Evolutionary conservation across 192 early-diverging fungal species (phyloP).

Genomic region (Piromyces finnis): DNA sequence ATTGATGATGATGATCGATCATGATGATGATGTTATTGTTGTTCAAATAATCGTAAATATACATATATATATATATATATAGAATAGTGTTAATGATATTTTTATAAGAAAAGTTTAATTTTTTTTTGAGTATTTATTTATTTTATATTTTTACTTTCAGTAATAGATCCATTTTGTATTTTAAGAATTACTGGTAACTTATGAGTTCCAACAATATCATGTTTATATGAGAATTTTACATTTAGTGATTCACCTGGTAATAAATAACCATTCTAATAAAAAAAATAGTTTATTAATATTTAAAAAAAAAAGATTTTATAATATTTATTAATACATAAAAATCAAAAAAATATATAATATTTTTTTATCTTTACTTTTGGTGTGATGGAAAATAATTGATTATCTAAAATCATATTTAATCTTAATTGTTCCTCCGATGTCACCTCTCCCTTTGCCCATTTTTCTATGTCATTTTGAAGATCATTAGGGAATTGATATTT

Average conservation of each 20-base stretch:
- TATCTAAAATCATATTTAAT: constrained; percentile 30
- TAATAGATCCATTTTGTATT: constrained; percentile 20
- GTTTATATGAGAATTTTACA: constrained; percentile 23
- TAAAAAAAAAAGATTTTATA: too few relatives aligned
- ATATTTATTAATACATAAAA: too few relatives aligned
- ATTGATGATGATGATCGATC: too few relatives aligned
- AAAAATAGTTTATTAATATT: background rate
- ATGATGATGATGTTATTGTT: too few relatives aligned
- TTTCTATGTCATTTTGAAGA: constrained; percentile 26
- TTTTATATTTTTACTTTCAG: background rate
- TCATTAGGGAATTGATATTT: constrained; percentile 31
- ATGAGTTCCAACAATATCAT: constrained; percentile 27
- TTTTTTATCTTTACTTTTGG: constrained; percentile 14
- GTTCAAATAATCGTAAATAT: background rate
- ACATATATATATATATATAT: too few relatives aligned
- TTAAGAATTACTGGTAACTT: constrained; percentile 28
- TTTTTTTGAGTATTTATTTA: too few relatives aligned
- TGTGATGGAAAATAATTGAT: constrained; percentile 19
- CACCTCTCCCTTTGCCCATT: constrained; percentile 35
- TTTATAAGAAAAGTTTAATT: too few relatives aligned
- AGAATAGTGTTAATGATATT: too few relatives aligned
- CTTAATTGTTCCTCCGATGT: constrained; percentile 31
- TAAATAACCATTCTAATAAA: constrained; percentile 20
- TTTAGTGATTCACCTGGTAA: constrained; percentile 18
- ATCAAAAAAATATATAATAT: constrained; percentile 1